Conservation (phyloP, 2,329 filamentous ascomycete genomes). For the Leptographium lundbergii region DNA sequence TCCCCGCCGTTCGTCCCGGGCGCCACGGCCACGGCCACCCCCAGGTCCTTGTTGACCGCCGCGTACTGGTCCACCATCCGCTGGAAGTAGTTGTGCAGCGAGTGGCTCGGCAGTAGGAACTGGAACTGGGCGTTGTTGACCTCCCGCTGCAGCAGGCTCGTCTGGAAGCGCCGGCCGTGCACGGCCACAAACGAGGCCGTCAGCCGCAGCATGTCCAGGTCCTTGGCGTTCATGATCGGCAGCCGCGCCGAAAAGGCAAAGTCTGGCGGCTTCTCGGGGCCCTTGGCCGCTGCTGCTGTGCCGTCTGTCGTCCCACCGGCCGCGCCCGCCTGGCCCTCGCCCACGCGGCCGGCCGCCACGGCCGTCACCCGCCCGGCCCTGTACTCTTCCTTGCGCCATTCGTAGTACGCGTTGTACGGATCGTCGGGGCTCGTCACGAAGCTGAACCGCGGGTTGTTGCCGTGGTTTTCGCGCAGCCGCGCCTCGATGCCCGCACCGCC, state of each 20-base stretch:
- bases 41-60: conserved; percentile 40
- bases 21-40: conserved; percentile 62
- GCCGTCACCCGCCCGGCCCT: conserved; percentile 69
- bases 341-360: conserved; percentile 61
- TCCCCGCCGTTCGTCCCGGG: conserved; percentile 50
- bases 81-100: conserved; percentile 90
- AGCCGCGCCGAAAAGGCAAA: conserved; percentile 93
- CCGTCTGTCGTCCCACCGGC: neutral
- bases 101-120: conserved; percentile 90
- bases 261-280: conserved; percentile 71
- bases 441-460: conserved; percentile 76
- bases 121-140: conserved; percentile 89
- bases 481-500: conserved; percentile 63
- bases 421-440: conserved; percentile 74
- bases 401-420: conserved; percentile 77
- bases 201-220: conserved; percentile 61
- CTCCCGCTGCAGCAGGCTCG: conserved; percentile 76
- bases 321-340: conserved; percentile 42
- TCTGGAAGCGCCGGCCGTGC: conserved; percentile 87
- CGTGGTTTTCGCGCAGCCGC: conserved; percentile 74
- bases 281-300: conserved; percentile 48
- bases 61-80: conserved; percentile 88
- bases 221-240: conserved; percentile 92
- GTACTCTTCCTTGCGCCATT: conserved; percentile 83
- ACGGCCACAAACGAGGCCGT: conserved; percentile 89